Conservation (phyloP, 345 rosid species). For the Geranium brycei region DNA sequence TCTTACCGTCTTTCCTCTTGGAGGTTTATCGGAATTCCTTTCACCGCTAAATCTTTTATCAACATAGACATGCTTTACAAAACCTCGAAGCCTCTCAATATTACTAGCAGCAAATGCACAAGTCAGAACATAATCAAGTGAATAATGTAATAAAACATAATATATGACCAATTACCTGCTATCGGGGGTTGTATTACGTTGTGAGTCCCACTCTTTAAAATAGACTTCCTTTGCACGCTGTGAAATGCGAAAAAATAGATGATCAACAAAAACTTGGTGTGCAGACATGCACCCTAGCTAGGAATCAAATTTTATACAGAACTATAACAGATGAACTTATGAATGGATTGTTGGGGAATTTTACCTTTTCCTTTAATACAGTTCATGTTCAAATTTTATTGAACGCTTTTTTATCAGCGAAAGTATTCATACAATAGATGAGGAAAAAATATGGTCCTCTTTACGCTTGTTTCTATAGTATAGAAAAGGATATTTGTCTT, state of each 20-base stretch:
- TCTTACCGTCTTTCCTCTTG: conserved; percentile 41
- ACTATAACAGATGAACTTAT: too few relatives aligned
- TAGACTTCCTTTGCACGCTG: conserved; percentile 70
- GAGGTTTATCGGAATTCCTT: conserved; percentile 27
- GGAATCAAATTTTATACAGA: too few relatives aligned
- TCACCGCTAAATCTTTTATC: conserved; percentile 52
- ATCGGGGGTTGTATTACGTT: conserved; percentile 62
- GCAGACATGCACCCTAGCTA: too few relatives aligned
- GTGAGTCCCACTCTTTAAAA: conserved; percentile 61
- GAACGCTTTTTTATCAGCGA: too few relatives aligned
- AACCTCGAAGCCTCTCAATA: conserved; percentile 53
- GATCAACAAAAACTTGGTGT: conserved; percentile 1
- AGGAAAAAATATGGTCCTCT: neutral
- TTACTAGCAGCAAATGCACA: conserved; percentile 41
- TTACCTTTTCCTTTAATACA: too few relatives aligned
- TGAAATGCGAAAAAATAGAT: conserved; percentile 7
- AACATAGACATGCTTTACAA: conserved; percentile 76
- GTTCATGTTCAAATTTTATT: neutral
- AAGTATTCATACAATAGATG: too few relatives aligned
- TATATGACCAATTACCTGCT: conserved; percentile 41
- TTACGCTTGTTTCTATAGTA: neutral
- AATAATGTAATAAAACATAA: neutral
- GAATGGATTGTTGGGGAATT: too few relatives aligned
- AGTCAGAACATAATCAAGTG: conserved; percentile 15
- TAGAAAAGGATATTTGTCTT: neutral